Percentiles rank a stretch among this genome's conserved stretches.
phyloP scores from a whole-genome alignment of 2,329 filamentous ascomycete species.

The Penicillium fuscoglaucum region DNA sequence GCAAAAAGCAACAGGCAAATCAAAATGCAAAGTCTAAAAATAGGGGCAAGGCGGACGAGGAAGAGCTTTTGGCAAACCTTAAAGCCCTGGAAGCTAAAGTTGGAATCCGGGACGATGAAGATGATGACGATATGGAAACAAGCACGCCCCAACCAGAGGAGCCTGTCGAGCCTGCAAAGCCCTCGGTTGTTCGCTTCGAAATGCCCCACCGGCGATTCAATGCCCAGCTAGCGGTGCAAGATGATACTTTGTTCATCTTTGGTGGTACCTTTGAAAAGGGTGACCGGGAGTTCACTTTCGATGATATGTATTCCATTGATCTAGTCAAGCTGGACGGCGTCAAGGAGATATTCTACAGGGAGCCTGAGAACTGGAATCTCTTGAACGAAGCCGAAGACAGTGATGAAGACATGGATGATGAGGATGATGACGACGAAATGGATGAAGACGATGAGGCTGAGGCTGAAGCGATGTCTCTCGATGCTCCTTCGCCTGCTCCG shows the following conservation, averaged over 20 bases:
- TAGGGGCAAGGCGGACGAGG: slow-evolving; percentile 83
- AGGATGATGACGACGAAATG: slow-evolving; percentile 46
- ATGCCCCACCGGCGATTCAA: slow-evolving; percentile 92
- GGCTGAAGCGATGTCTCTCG: slow-evolving; percentile 47
- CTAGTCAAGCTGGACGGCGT: slow-evolving; percentile 94
- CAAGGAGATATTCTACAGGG: slow-evolving; percentile 82
- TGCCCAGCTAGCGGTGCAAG: slow-evolving; percentile 83
- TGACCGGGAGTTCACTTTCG: slow-evolving; percentile 92
- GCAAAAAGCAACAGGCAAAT: slow-evolving; percentile 57
- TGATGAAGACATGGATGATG: slow-evolving; percentile 55
- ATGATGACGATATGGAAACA: slow-evolving; percentile 41
- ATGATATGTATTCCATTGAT: slow-evolving; percentile 90
- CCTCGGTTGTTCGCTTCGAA: slow-evolving; percentile 70
- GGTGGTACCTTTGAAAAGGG: slow-evolving; percentile 95
- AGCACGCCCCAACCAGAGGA: slow-evolving; percentile 55
- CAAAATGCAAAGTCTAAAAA: slow-evolving; percentile 56
- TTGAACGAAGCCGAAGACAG: slow-evolving; percentile 59
- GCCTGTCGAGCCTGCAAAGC: slow-evolving; percentile 52
- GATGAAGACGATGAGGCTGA: slow-evolving; percentile 37
- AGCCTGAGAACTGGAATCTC: slow-evolving; percentile 80
- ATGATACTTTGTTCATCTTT: slow-evolving; percentile 90
- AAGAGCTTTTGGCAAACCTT: slow-evolving; percentile 83
- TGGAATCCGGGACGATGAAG: slow-evolving; percentile 57
- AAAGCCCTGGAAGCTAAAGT: slow-evolving; percentile 78
- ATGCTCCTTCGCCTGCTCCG: slow-evolving; percentile 37